Evolutionary conservation across 192 early-diverging fungal genomes (phyloP), one percentile per base, ranked within the genome.

Genomic region (Gaertneriomyces semiglobifer): DNA sequence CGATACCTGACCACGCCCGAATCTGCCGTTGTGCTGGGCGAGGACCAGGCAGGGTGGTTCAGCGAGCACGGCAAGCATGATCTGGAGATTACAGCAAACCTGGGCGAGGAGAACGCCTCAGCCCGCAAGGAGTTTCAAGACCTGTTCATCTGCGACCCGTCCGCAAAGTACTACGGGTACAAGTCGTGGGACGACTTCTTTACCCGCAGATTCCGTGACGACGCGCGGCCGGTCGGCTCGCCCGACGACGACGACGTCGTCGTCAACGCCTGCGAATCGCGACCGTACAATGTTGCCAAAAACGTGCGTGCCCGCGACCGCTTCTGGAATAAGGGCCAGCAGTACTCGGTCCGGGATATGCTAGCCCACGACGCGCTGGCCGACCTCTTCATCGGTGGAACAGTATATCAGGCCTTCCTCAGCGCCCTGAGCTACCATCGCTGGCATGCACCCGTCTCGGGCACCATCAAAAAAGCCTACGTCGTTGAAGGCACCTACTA

Each of bases 101-200:
- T 18, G 4, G 55, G 55, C n/a, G 25, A 14, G 14, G 44, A 61
- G 60, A 38, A 16, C 33, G 56, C 56, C 18, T 1, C 2, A 25
- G 5, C 63, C 19, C 25, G 14, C 51, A 12, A 58, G 20, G 2
- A 62, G 55, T 66, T 66, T 40, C 55, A 56, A n/a, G 65, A 66
- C 11, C 39, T 66, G 55, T 66, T 66, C 43, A 45, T 58, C 11
- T 66, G 65, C 43, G 56, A 66, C 33, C 54, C 65, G 6, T 7
- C 6, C 4, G 16, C 14, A 20, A 20, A 57, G 39, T 18, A 33
- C 7, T 56, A 66, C 20, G 65, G 54, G 44, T 66, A 45, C 44
- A 66, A 66, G 55, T 58, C 54, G 14, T 66, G 65, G 65, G 65
- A 66, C 42, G 65, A 66, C 6, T 66, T 66, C 65, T 66, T 66